Evolutionary conservation across 805 yeast species (phyloP), one percentile per base, ranked within the genome.

Genomic region (Lipomyces japonicus): DNA sequence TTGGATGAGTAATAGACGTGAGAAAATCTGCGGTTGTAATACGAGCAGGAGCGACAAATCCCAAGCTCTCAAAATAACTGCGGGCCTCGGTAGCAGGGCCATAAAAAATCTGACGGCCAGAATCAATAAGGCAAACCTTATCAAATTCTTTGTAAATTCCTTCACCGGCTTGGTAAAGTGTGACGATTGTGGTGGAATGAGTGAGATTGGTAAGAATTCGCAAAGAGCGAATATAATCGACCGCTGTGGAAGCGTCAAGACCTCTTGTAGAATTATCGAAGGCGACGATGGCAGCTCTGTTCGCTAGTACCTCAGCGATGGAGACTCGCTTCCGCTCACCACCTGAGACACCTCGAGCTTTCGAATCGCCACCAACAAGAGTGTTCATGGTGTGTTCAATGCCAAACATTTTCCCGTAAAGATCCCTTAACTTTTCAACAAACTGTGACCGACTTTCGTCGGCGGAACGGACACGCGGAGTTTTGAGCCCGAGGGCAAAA

Each of bases 251-350:
- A 7, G 86, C 77, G 68, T 81, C 86, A 58, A 81, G 71, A 65
- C 86, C 86, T 67, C 86, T 74, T 16, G 86, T 81, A 22, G 85
- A 82, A 59, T 81, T 81, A 68, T 81, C 86, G 78, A 81, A 81
- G 55, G 84, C 79, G 57, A 72, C 79, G 21, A 80, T 70, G 4
- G 78, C 69, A 6, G 77, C 81, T 46, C 76, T 71, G 61, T 48
- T 46, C 10, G 58, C 59, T 22, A 55, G 44, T 19, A 46, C 84
- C 65, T 81, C 86, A 2, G 82, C 86, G 59, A 81, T 75, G 3
- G 85, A 79, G 22, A 81, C 85, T 70, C 86, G 78, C 68, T 81
- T 81, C 60, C 86, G 70, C 68, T 81, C 84, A 68, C 86, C 86
- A 62, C 86, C 86, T 31, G 85, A 80, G 40, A 81, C 79, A 66